Evolutionary conservation across 129 eudicot genomes (phyloP), one percentile per base, ranked within the genome.

Genomic region (Gnaphalium uliginosum): DNA sequence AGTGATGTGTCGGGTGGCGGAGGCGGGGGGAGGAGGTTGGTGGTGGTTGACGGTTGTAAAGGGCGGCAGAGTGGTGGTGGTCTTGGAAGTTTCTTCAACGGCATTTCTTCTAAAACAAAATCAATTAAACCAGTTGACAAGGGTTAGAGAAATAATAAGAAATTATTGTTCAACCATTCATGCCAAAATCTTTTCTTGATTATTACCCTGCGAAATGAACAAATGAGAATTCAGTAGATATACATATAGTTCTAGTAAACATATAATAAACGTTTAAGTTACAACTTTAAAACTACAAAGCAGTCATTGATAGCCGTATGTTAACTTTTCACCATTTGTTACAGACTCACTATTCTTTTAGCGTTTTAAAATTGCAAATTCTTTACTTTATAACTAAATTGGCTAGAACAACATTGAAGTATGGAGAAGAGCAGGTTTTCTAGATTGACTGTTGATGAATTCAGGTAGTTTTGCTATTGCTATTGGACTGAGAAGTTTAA

Each of bases 391-490:
- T 35, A 8, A 35, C 43, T 35, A 35, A 35, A 35, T 35, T 11
- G 43, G 8, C 43, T 35, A 35, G 43, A 35, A 35, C 11, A 8
- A 8, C 43, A 8, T 35, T 63, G 94, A 94, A 9, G 90, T 91
- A 68, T 82, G 84, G 90, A 89, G 88, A 6, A 82, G 84, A 75
- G 88, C 97, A 81, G 92, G 95, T 78, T 91, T 91, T 76, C 89
- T 84, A 13, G 95, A 88, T 64, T 91, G 90, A 87, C 10, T 35
- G 41, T 35, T 65, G 53, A 35, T 65, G 53, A 35, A 41, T 37
- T 18, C 26, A 59, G 5, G 33, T 82, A 35, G 69, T 74, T 41
- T 24, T 35, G 43, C 8, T 8, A 37, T 5, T 66, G 53, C 27
- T 23, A 30, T 43, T 71, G 67, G 84, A 81, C 84, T 75, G 68